Percentiles rank a stretch among this genome's conserved stretches.
phyloP scores from a whole-genome alignment of 1,139 yeast genomes.

The Yamadazyma diospyri region DNA sequence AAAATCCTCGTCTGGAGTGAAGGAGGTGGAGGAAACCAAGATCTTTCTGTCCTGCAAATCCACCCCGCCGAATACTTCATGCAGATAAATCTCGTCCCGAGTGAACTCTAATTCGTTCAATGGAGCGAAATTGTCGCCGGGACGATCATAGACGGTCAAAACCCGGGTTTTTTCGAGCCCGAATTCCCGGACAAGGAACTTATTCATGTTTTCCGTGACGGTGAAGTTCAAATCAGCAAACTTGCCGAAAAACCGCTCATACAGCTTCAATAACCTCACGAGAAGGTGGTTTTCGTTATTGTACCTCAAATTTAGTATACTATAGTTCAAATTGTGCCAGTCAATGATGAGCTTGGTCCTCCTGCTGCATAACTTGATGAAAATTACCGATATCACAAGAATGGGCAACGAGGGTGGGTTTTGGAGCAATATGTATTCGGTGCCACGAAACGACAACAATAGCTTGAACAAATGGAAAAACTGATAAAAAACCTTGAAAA shows the following conservation, averaged over 20 bases:
- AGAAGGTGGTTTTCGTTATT: constrained; percentile 53
- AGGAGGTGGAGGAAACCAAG: constrained; percentile 83
- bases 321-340: constrained; percentile 94
- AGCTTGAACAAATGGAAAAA: constrained; percentile 41
- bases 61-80: constrained; percentile 37
- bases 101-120: constrained; percentile 16
- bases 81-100: constrained; percentile 33
- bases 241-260: constrained; percentile 58
- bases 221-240: constrained; percentile 64
- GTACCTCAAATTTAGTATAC: constrained; percentile 71
- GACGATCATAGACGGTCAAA: constrained; percentile 66
- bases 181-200: constrained; percentile 54
- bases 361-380: constrained; percentile 51
- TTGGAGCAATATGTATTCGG: constrained; percentile 73
- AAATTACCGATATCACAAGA: constrained; percentile 58
- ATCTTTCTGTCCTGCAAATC: constrained; percentile 48
- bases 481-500: constrained; percentile 59
- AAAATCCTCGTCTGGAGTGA: constrained; percentile 94
- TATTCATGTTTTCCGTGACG: constrained; percentile 75
- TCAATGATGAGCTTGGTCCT: constrained; percentile 71
- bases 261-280: constrained; percentile 54
- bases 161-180: constrained; percentile 34
- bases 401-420: constrained; percentile 94
- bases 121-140: constrained; percentile 67
- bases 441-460: constrained; percentile 55